Evolutionary conservation across 1,284 basidiomycete genomes (phyloP), one percentile per base, ranked within the genome.

Genomic region (Inonotus hispidus): DNA sequence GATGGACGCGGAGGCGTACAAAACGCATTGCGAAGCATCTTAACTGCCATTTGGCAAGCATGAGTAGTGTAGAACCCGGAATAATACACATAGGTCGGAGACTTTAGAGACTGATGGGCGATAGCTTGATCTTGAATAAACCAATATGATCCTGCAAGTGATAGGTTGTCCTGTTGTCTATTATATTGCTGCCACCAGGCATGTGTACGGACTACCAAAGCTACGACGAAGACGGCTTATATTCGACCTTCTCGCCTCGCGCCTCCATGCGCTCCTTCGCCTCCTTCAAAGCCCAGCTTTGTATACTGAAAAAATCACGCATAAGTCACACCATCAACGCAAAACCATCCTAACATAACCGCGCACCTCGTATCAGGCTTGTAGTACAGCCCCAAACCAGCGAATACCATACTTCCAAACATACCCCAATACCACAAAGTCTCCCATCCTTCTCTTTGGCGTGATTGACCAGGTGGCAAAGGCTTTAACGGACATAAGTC

Each of bases 281-380:
- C 74, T 95, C 93, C 67, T 87, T 80, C 71, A 94, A 74, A 43
- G 93, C 93, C 93, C 93, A 96, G 0, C 86, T 85, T 75, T 93
- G 88, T 73, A 95, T 88, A 71, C 93, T 94, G 68, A 37, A 55
- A n/a, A 32, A 2, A 29, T 27, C 14, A 29, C 7, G 11, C 8
- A 32, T 32, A 8, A 32, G 32, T 32, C 3, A 49, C 32, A 53
- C 8, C 49, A 53, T 41, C 58, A 49, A 29, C 43, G 4, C 27
- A 27, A 10, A 19, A 47, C 1, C 16, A 50, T 1, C 38, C 41
- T 35, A 49, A 29, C 55, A 35, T 59, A 57, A 38, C 41, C 0
- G 75, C 89, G 67, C 70, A 95, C 95, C 89, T 95, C 19, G 92
- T 95, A 72, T 98, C 94, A 5, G 96, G 95, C 79, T 97, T 97